phyloP scores from a whole-genome alignment of 108 stramenopile genomes.

The Cyclostephanos invisitatus region DNA sequence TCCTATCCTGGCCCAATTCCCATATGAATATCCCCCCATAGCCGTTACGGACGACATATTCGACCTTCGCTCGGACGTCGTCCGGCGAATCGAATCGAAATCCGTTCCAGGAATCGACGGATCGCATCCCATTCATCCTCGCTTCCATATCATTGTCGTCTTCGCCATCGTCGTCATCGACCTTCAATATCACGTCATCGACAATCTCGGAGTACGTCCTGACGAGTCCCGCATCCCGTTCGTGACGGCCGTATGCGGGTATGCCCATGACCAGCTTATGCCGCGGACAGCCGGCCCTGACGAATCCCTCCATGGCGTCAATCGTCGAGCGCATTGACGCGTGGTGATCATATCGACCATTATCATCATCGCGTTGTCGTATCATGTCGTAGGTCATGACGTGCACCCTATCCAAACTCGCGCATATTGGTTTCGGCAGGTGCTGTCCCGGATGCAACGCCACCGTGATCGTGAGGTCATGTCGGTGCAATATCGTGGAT shows the following conservation, averaged over 20 bases:
- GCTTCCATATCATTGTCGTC: conserved; percentile 2
- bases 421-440: conserved; percentile 37
- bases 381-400: conserved; percentile 81
- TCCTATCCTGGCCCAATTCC: conserved; percentile 60
- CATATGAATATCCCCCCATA: conserved; percentile 73
- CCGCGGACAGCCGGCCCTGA: conserved; percentile 29
- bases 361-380: not conserved
- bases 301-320: conserved; percentile 20
- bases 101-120: conserved; percentile 36
- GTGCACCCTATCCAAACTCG: conserved; percentile 59
- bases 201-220: conserved; percentile 71
- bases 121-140: not conserved
- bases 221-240: conserved; percentile 41
- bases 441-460: conserved; percentile 57
- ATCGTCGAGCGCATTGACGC: conserved; percentile 18
- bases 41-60: conserved; percentile 36
- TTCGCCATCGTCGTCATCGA: no score
- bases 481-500: conserved; percentile 23
- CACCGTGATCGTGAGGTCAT: conserved; percentile 41
- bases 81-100: conserved; percentile 60
- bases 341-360: conserved; percentile 13
- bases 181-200: conserved; percentile 35
- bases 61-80: conserved; percentile 52
- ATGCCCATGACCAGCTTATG: conserved; percentile 70
- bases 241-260: conserved; percentile 68